Evolutionary conservation across 2,329 filamentous ascomycete genomes (phyloP).

Genomic region (Xylaria sp.): DNA sequence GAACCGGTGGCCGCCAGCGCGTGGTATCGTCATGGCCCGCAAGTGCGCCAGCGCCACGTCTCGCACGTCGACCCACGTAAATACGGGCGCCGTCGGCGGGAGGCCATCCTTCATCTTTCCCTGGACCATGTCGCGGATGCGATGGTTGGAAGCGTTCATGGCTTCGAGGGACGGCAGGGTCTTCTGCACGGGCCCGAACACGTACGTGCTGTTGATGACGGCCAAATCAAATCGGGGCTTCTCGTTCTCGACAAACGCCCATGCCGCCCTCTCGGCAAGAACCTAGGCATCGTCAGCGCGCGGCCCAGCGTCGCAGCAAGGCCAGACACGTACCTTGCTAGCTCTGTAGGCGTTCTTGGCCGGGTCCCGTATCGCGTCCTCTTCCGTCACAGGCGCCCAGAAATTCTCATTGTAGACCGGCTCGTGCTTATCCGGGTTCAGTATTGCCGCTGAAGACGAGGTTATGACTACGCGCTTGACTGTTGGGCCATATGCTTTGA

Average conservation of each 20-base stretch:
- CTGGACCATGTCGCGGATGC: conserved; percentile 66
- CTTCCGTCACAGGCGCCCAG: conserved; percentile 47
- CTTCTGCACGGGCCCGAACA: conserved; percentile 68
- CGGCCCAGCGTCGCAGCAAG: not conserved
- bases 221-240: conserved; percentile 64
- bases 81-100: conserved; percentile 60
- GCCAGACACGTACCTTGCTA: conserved; percentile 55
- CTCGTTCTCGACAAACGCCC: conserved; percentile 64
- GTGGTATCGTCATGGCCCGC: conserved; percentile 60
- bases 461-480: conserved; percentile 69
- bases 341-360: conserved; percentile 42
- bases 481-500: conserved; percentile 49
- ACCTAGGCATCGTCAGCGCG: conserved; percentile 47
- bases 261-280: conserved; percentile 71
- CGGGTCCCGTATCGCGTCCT: conserved; percentile 41
- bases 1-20: conserved; percentile 66
- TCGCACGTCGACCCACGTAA: conserved; percentile 64
- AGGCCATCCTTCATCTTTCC: conserved; percentile 65
- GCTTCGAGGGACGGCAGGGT: conserved; percentile 66
- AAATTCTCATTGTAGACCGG: conserved; percentile 48
- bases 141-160: conserved; percentile 76
- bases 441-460: conserved; percentile 53
- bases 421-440: conserved; percentile 46
- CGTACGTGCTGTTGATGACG: conserved; percentile 66
- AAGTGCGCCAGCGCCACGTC: conserved; percentile 69